Base-by-base conservation (phyloP, 2,329 filamentous ascomycete genomes). In the Penicillium digitatum region DNA sequence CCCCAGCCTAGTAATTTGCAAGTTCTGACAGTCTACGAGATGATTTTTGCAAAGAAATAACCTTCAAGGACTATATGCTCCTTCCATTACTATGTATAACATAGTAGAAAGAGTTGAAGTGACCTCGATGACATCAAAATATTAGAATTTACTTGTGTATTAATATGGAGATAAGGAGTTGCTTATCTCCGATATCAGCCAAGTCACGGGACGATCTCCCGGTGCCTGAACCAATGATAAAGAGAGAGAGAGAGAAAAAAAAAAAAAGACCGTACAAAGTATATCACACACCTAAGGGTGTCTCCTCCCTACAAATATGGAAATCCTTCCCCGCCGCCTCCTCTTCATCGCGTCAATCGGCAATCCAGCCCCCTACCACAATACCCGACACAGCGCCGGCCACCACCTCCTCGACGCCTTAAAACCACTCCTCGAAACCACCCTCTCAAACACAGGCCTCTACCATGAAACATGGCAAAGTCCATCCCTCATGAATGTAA, bases 281-380 rank as follows among this genome's bases (percentile, higher is more conserved):
- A 31, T n/a, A 43, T 5, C 16, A 22, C 18, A 47, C 26, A 26
- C n/a, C 31, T 3, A 14, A n/a, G 29, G 12, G 35, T n/a, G 14
- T 10, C 20, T 32, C 34, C 34, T 26, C 20, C 26, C 7, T 48
- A 8, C 27, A 27, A 50, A 50, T 34, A 50, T 50, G 48, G 44
- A 61, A 55, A 54, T 42, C 57, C 16, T 43, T 24, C 67, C 69
- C 7, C 60, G 55, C 12, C 69, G 69, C 40, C 66, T 67, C 37
- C 84, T 95, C 64, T 83, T 97, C 54, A 80, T 97, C 66, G 83
- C 91, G 76, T 94, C 90, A 59, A 82, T 99, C 59, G 94, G 94
- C 63, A 97, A 97, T 66, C 90, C 89, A 7, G 79, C 82, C 7
- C 70, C 75, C 22, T 92, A 93, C 73, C 82, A 83, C 61, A 81